These are phyloP conservation scores for Fusarium pseudocircinatum DNA, from an alignment of 2,329 filamentous ascomycete species.

Conservation along the genomic window DNA sequence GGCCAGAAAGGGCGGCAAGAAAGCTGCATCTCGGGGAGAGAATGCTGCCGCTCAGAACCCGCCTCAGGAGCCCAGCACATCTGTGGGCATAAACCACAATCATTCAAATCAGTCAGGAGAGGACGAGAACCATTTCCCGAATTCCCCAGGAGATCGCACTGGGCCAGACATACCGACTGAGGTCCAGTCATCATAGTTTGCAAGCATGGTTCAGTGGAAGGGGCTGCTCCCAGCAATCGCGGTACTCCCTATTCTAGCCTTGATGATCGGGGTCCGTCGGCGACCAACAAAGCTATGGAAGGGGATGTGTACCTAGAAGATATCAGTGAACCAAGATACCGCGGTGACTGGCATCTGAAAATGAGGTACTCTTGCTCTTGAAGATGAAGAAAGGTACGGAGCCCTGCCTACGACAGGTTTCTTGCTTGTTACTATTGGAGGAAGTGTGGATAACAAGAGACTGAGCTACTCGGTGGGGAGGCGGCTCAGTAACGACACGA, in stretches of 20 bases:
- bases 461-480: slow-evolving; percentile 43
- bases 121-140: slow-evolving; percentile 44
- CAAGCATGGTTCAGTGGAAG: not conserved
- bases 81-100: slow-evolving; percentile 42
- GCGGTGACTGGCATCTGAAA: not conserved
- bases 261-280: not conserved
- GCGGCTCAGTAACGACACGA: slow-evolving; percentile 23
- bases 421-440: not conserved
- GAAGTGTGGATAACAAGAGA: not conserved
- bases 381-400: not conserved
- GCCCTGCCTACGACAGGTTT: not conserved
- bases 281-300: not conserved
- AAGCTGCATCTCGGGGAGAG: slow-evolving; percentile 52
- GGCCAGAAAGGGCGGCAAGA: slow-evolving; percentile 83
- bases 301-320: not conserved
- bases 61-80: slow-evolving; percentile 34
- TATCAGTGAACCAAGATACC: not conserved
- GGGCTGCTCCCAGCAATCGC: not conserved
- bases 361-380: not conserved
- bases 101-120: slow-evolving; percentile 54
- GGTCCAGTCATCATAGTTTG: slow-evolving; percentile 22
- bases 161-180: slow-evolving; percentile 22
- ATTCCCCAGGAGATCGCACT: slow-evolving; percentile 31
- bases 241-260: not conserved
- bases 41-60: slow-evolving; percentile 37